phyloP scores from a whole-genome alignment of 1,284 basidiomycete genomes.

The Boletellus deceptivus region DNA sequence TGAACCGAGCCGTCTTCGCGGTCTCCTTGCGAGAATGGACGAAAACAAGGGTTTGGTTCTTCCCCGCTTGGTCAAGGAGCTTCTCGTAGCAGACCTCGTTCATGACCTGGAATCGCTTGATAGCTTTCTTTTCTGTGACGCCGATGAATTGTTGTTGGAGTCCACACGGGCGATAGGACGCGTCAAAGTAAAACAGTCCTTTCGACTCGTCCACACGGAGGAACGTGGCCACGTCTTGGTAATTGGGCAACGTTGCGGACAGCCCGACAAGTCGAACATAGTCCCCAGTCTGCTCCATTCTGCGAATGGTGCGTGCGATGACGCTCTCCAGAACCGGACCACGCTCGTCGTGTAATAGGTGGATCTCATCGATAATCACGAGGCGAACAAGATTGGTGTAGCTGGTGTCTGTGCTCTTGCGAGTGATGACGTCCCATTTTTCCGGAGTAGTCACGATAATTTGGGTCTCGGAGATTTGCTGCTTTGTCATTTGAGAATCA shows the following conservation, averaged over 20 bases:
- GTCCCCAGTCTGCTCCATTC: conserved; percentile 93
- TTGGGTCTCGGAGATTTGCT: conserved; percentile 96
- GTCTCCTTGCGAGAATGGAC: conserved; percentile 96
- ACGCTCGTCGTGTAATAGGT: conserved; percentile 96
- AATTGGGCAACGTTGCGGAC: conserved; percentile 97
- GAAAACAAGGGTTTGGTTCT: conserved; percentile 92
- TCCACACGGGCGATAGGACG: conserved; percentile 85
- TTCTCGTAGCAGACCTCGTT: conserved; percentile 99
- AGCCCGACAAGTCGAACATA: conserved; percentile 94
- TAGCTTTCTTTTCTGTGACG: conserved; percentile 98
- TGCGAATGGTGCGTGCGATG: conserved; percentile 86
- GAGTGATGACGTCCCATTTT: conserved; percentile 99
- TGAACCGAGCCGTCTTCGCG: conserved; percentile 93
- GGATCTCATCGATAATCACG: conserved; percentile 98
- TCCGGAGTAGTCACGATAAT: conserved; percentile 99
- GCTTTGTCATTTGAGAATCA: conserved; percentile 97
- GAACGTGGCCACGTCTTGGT: conserved; percentile 98
- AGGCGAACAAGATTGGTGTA: conserved; percentile 97
- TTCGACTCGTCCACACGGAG: conserved; percentile 91
- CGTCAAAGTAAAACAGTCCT: conserved; percentile 97
- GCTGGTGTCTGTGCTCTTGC: conserved; percentile 95
- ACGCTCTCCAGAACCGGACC: conserved; percentile 96
- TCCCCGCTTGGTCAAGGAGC: conserved; percentile 89
- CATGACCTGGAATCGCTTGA: conserved; percentile 97
- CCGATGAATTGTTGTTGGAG: conserved; percentile 98